Percentiles rank a stretch among this genome's conserved stretches.
These are phyloP conservation scores for Globisporangium megalacanthum DNA, from an alignment of 352 stramenopile genomes.

Conservation along the genomic window DNA sequence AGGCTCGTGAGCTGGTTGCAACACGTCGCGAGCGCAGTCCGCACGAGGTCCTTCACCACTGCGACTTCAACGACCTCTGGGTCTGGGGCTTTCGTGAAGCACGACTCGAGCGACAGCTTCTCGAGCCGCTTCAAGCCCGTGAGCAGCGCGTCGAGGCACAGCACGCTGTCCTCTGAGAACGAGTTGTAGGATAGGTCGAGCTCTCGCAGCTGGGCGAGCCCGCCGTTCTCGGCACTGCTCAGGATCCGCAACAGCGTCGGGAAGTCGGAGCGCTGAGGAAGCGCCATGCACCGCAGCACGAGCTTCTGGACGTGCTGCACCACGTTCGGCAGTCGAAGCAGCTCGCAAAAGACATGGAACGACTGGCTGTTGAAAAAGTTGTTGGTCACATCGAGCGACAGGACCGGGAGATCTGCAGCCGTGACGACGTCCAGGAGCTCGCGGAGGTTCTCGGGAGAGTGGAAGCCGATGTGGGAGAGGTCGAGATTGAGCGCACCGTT, in stretches of 20 bases:
- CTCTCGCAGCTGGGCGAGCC: slow-evolving; percentile 27
- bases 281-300: slow-evolving; percentile 36
- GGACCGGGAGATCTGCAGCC: slow-evolving; percentile 26
- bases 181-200: slow-evolving; percentile 74
- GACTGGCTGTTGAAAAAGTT: slow-evolving; percentile 56
- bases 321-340: slow-evolving; percentile 32
- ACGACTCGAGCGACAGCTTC: slow-evolving; percentile 49
- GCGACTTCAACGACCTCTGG: slow-evolving; percentile 28
- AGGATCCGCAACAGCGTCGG: slow-evolving; percentile 32
- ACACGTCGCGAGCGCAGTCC: slow-evolving; percentile 27
- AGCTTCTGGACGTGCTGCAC: slow-evolving; percentile 29
- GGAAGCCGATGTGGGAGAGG: slow-evolving; percentile 46
- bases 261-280: slow-evolving; percentile 47
- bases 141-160: slow-evolving; percentile 33
- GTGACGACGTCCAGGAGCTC: slow-evolving; percentile 44
- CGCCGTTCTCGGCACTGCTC: slow-evolving; percentile 14
- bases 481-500: slow-evolving; percentile 36
- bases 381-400: slow-evolving; percentile 45
- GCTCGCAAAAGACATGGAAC: slow-evolving; percentile 41
- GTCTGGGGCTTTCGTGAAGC: slow-evolving; percentile 44
- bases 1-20: slow-evolving; percentile 33
- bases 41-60: slow-evolving; percentile 35
- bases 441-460: slow-evolving; percentile 43
- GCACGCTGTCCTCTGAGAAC: slow-evolving; percentile 31
- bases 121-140: slow-evolving; percentile 29